Base-by-base conservation (phyloP, 345 rosid genomes). In the Cardamine chenopodiifolia region DNA sequence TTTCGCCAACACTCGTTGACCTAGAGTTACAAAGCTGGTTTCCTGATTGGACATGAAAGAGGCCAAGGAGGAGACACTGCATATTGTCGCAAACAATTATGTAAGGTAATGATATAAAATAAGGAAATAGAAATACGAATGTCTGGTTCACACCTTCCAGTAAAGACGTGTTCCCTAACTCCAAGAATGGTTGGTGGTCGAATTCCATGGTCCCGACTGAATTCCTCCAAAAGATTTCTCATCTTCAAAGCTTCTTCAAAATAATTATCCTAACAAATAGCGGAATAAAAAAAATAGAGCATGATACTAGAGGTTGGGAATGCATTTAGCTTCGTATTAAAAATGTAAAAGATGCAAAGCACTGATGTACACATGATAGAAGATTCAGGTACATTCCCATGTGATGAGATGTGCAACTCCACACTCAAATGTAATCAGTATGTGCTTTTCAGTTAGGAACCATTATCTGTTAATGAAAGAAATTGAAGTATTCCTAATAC, bases 241-340 rank as follows among this genome's bases (percentile, higher is more conserved):
- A 94, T 86, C 84, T 94, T 94, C 82, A 94, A 80, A 62, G 99
- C 99, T 83, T 94, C 99, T 81, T 94, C 99, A 79, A 94, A 94
- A 79, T 94, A 94, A 80, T 94, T 94, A 81, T 94, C 99, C 99
- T 94, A 78, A 54, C 44, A 70, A 32, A 66, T 6, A 68, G 44
- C 17, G 22, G 40, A 28, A 19, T 42, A 66, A 66, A 48, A 48
- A 14, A 35, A 5, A 34, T 19, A 3, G 8, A 72, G 57, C 23
- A 47, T 52, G 70, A 72, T 35, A 66, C 13, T 17, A 53, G 8
- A 70, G 25, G 67, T 12, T 66, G 66, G 37, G 48, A 65, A 73
- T 58, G 64, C 57, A 55, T 54, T 54, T 54, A 76, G 70, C 79
- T 62, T 62, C 18, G 4, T 34, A 62, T 5, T 8, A 37, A 17